Conservation (phyloP, 2,329 filamentous ascomycete species). For the Pleoardoris graminearum region DNA sequence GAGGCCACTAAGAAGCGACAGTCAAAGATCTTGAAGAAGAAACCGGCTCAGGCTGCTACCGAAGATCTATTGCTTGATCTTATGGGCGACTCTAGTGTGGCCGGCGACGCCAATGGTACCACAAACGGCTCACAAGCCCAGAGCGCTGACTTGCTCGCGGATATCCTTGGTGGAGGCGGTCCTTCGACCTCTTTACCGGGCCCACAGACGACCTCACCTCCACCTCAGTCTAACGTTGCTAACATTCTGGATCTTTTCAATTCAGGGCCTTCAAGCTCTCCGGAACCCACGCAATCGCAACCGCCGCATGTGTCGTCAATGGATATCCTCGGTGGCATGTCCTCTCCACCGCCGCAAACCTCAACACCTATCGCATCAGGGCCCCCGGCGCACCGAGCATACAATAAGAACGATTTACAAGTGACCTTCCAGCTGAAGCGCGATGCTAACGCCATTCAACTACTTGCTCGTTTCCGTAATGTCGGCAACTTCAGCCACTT, state of each 20-base stretch:
- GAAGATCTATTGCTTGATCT: conserved; percentile 90
- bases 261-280: conserved; percentile 49
- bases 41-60: conserved; percentile 80
- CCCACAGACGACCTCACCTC: conserved; percentile 45
- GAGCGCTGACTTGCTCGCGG: conserved; percentile 84
- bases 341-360: conserved; percentile 54
- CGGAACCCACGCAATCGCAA: conserved; percentile 45
- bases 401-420: conserved; percentile 81
- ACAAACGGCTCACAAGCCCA: conserved; percentile 63
- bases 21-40: conserved; percentile 66
- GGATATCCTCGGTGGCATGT: conserved; percentile 51
- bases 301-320: conserved; percentile 41
- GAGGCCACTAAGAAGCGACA: conserved; percentile 64
- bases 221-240: conserved; percentile 47
- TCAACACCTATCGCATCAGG: conserved; percentile 44
- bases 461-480: conserved; percentile 84
- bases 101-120: conserved; percentile 56
- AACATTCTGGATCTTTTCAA: conserved; percentile 91
- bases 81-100: conserved; percentile 77
- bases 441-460: conserved; percentile 77
- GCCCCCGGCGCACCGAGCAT: conserved; percentile 67
- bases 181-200: conserved; percentile 51
- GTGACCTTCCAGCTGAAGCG: conserved; percentile 84
- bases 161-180: conserved; percentile 80
- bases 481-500: conserved; percentile 66